These are phyloP conservation scores for Ganoderma multipileum DNA, from an alignment of 1,284 basidiomycete genomes.

Conservation along the genomic window DNA sequence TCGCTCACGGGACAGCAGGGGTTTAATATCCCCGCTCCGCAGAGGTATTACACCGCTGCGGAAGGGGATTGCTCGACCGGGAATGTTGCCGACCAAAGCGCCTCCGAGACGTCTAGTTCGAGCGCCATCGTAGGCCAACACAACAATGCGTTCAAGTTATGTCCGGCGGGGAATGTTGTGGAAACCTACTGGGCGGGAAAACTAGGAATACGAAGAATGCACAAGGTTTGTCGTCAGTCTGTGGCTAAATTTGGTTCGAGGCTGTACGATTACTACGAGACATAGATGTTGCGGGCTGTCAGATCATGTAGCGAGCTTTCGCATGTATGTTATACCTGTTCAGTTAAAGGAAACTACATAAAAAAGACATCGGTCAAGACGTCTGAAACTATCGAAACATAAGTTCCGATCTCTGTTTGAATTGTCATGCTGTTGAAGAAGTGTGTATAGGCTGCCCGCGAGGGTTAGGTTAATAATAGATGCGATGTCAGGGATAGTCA, in stretches of 20 bases:
- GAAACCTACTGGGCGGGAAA: background rate
- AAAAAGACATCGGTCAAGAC: background rate
- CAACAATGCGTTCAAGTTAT: background rate
- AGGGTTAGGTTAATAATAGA: background rate
- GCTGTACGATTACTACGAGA: slow-evolving; percentile 1
- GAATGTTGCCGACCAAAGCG: background rate
- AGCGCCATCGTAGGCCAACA: too few species aligned
- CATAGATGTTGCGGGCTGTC: slow-evolving; percentile 21
- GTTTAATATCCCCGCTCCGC: background rate
- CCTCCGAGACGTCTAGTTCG: background rate
- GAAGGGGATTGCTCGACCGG: background rate
- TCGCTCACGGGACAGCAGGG: background rate
- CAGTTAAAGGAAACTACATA: background rate
- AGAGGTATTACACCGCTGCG: background rate
- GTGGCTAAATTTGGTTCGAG: background rate
- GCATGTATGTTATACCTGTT: background rate
- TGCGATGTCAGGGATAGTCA: background rate
- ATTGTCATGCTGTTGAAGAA: background rate
- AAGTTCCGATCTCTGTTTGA: too few species aligned
- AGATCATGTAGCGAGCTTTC: slow-evolving; percentile 16
- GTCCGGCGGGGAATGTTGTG: background rate
- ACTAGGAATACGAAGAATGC: background rate
- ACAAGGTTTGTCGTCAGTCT: background rate
- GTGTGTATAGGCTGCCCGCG: background rate
- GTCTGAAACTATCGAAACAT: background rate